Evolutionary conservation across 2,329 filamentous ascomycete species (phyloP), one percentile per base, ranked within the genome.

Genomic region (Exophiala aquamarina): DNA sequence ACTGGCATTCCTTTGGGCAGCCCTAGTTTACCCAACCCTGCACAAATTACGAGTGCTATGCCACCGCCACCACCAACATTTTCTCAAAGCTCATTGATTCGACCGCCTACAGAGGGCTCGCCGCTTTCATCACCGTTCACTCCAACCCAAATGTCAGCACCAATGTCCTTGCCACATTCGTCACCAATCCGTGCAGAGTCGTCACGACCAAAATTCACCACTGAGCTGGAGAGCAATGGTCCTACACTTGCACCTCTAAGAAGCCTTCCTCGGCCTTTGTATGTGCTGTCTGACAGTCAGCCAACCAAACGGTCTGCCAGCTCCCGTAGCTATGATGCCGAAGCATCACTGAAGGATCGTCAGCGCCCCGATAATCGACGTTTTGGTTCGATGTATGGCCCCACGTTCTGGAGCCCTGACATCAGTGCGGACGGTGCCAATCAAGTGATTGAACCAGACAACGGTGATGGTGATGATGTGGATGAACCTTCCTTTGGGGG

Each of bases 11-110:
- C 49, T 6, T 17, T 53, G 36, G n/a, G 43, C 9, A 54, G 51
- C 28, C 51, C 51, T 21, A 28, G 29, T 7, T 18, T 47, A 13
- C 43, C 51, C 15, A 44, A 19, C 18, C 11, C 44, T 21, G 19
- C 41, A 28, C 50, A 43, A 17, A 42, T 42, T 5, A 39, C 34
- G 3, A 26, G 6, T 6, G 35, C 49, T 7, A 52, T 57, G 51
- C 51, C 54, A 7, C 54, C 53, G 14, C 50, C 50, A 20, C 50
- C 50, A 9, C 31, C 51, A 29, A n/a, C 45, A 9, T 49, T 42
- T 33, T 17, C 19, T 13, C 46, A 47, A 6, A 26, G 19, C 17
- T 14, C 35, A 7, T 4, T 28, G 2, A n/a, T 2, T n/a, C 40
- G 15, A 13, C 28, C 29, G 26, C 17, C 15, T 4, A 17, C 35